phyloP scores from a whole-genome alignment of 2,329 filamentous ascomycete genomes.

The Cytospora piceicola region DNA sequence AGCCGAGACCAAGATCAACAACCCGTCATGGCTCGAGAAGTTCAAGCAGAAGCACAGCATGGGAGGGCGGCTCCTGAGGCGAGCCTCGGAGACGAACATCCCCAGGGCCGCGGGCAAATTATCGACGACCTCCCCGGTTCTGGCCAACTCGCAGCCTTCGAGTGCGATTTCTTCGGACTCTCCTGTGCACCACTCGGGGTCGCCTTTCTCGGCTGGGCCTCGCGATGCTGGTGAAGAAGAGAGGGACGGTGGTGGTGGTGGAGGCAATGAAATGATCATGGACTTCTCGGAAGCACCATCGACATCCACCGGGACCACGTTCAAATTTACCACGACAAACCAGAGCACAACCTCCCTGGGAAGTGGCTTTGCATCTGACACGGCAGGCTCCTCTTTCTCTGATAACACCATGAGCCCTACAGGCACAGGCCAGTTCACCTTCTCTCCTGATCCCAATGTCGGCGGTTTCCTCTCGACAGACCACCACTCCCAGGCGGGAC shows the following conservation, averaged over 20 bases:
- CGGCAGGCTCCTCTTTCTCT: slow-evolving; percentile 68
- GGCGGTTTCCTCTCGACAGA: slow-evolving; percentile 63
- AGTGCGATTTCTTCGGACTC: slow-evolving; percentile 74
- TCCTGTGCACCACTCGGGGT: slow-evolving; percentile 68
- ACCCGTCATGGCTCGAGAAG: slow-evolving; percentile 83
- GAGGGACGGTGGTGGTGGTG: slow-evolving; percentile 51
- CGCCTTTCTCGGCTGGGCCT: slow-evolving; percentile 64
- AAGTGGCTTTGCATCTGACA: slow-evolving; percentile 65
- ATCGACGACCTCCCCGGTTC: slow-evolving; percentile 55
- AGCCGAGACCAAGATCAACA: slow-evolving; percentile 74
- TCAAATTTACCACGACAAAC: slow-evolving; percentile 64
- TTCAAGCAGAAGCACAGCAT: slow-evolving; percentile 88
- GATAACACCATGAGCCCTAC: slow-evolving; percentile 73
- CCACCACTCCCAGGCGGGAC: slow-evolving; percentile 38
- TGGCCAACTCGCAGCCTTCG: slow-evolving; percentile 65
- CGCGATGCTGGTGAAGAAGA: slow-evolving; percentile 69
- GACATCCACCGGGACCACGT: slow-evolving; percentile 50
- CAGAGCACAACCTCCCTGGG: slow-evolving; percentile 69
- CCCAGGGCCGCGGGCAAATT: slow-evolving; percentile 63
- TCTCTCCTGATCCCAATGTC: slow-evolving; percentile 73
- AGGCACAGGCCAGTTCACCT: slow-evolving; percentile 71
- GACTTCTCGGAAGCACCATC: slow-evolving; percentile 49
- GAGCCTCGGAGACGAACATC: slow-evolving; percentile 72
- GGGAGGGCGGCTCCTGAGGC: slow-evolving; percentile 53
- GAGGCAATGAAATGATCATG: slow-evolving; percentile 40